These are phyloP conservation scores for Xerocomellus chrysenteron DNA, from an alignment of 768 basidiomycete species.

Conservation along the genomic window DNA sequence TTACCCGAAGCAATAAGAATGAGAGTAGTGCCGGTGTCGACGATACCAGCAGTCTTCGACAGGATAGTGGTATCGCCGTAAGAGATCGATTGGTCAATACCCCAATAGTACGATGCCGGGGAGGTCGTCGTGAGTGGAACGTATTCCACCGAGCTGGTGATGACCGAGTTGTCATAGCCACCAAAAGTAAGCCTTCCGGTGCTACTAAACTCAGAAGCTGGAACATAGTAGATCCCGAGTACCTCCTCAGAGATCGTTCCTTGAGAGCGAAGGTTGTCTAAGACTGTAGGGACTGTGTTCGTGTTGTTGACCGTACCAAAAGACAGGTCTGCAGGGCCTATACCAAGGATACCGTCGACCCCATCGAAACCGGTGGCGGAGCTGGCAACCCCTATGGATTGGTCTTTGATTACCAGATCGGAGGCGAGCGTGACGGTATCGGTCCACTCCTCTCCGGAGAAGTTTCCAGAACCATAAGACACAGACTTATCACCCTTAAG, in stretches of 20 bases:
- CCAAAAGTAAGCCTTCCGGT: constrained; percentile 29
- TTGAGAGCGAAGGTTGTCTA: constrained; percentile 32
- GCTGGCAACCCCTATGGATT: constrained; percentile 38
- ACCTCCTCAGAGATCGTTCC: constrained; percentile 25
- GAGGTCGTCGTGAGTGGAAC: constrained; percentile 21
- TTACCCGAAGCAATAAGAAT: constrained; percentile 27
- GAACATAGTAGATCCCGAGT: constrained; percentile 34
- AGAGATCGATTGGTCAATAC: constrained; percentile 31
- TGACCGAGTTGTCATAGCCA: constrained; percentile 12
- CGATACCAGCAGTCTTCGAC: constrained; percentile 30
- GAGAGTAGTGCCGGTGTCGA: constrained; percentile 36
- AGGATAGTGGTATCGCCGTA: constrained; percentile 27
- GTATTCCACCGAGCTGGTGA: constrained; percentile 16
- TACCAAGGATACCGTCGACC: constrained; percentile 43
- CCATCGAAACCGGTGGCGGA: constrained; percentile 23
- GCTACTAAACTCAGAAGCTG: constrained; percentile 16
- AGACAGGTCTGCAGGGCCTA: constrained; percentile 36
- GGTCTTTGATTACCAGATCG: constrained; percentile 3
- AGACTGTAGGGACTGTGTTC: constrained; percentile 31
- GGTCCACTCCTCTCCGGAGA: constrained; percentile 11
- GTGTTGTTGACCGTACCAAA: constrained; percentile 15
- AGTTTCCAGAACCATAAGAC: constrained; percentile 4
- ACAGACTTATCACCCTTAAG: not conserved
- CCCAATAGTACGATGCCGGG: constrained; percentile 27
- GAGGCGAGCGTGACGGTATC: constrained; percentile 9